Evolutionary conservation across 2,329 filamentous ascomycete genomes (phyloP).

Genomic region (Gnomoniopsis sp.): DNA sequence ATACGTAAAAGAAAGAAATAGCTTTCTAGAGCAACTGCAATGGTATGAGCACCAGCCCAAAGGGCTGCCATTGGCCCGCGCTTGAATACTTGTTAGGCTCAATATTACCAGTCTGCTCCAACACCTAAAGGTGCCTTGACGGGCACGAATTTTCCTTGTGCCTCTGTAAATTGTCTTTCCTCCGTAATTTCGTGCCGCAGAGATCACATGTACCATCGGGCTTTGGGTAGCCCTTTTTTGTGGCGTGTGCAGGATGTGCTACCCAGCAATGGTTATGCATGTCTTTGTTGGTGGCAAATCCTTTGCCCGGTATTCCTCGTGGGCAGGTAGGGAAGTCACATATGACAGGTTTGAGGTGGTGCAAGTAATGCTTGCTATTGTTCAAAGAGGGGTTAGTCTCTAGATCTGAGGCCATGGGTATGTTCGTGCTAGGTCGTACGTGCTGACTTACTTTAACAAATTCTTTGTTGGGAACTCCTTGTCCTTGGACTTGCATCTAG

Average conservation of each 20-base stretch:
- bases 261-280: constrained; percentile 4
- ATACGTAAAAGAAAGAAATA: too few relatives aligned
- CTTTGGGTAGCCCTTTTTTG: not conserved
- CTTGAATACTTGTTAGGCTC: too few relatives aligned
- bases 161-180: not conserved
- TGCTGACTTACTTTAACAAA: not conserved
- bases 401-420: not conserved
- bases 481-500: not conserved
- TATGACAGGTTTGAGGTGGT: not conserved
- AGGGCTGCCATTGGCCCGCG: too few relatives aligned
- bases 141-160: not conserved
- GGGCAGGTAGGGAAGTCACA: not conserved
- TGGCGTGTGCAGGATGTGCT: not conserved
- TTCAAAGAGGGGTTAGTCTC: not conserved
- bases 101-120: not conserved
- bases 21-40: too few relatives aligned
- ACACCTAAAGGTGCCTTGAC: not conserved
- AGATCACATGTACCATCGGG: not conserved
- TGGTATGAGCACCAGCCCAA: too few relatives aligned
- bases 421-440: too few relatives aligned
- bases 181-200: not conserved
- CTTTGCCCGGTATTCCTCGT: not conserved
- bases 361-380: not conserved
- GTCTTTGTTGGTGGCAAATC: not conserved
- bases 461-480: not conserved